Evolutionary conservation across 1,284 basidiomycete genomes (phyloP).

Genomic region (Inonotus obliquus): DNA sequence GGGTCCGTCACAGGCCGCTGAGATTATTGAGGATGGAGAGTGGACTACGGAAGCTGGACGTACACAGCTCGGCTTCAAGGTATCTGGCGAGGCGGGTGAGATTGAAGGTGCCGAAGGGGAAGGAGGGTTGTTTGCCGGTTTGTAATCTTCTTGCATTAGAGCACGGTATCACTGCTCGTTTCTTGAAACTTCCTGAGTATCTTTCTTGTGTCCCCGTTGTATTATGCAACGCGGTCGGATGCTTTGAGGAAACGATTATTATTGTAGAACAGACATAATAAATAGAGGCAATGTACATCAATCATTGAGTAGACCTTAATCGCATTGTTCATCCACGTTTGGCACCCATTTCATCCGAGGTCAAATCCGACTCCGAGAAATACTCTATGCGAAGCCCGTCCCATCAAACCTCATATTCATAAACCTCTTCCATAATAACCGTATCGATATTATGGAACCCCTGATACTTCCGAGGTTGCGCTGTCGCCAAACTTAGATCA

Average conservation of each 20-base stretch:
- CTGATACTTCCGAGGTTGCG: not conserved
- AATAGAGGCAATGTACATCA: not conserved
- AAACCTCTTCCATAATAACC: not conserved
- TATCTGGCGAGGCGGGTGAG: constrained; percentile 33
- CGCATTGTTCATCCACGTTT: not conserved
- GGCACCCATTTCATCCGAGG: not conserved
- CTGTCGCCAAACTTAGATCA: constrained; percentile 6
- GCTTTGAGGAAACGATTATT: not conserved
- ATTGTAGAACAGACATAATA: not conserved
- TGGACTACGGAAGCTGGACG: constrained; percentile 52
- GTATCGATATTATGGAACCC: constrained; percentile 5
- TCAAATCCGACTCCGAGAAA: too few species aligned
- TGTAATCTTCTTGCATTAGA: constrained; percentile 25
- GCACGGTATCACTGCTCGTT: not conserved
- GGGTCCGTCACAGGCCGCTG: constrained; percentile 30
- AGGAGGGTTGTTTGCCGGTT: constrained; percentile 38
- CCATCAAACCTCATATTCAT: not conserved
- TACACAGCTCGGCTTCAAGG: constrained; percentile 45
- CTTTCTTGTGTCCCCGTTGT: not conserved
- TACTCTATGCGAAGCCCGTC: not conserved
- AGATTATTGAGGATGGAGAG: constrained; percentile 39
- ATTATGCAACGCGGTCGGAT: not conserved
- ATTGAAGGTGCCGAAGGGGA: constrained; percentile 35
- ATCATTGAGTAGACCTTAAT: not conserved
- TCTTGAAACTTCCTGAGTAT: not conserved